These are phyloP conservation scores for Passalora sequoiae DNA, from an alignment of 2,329 filamentous ascomycete genomes.

Conservation along the genomic window DNA sequence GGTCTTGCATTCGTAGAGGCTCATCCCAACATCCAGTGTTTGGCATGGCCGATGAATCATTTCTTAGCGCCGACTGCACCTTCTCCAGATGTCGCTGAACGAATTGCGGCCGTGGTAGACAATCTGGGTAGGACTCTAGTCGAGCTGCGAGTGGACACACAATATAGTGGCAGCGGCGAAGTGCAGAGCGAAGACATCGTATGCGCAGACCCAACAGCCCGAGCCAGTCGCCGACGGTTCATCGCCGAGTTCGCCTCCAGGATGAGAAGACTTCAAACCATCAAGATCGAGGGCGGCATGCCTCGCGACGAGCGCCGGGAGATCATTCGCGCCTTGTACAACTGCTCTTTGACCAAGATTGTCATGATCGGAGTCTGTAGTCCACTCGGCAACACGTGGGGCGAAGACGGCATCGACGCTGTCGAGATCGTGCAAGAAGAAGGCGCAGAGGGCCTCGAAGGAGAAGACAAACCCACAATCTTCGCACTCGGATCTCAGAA, in stretches of 20 bases:
- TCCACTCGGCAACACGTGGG: conserved; percentile 45
- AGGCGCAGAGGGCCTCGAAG: conserved; percentile 27
- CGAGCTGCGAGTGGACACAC: conserved; percentile 41
- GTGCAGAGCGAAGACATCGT: conserved; percentile 19
- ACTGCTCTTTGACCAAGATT: conserved; percentile 41
- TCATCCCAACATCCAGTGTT: conserved; percentile 40
- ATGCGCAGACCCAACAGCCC: conserved; percentile 1
- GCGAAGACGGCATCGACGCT: conserved; percentile 33
- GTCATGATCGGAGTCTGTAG: conserved; percentile 43
- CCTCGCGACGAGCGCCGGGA: conserved; percentile 46
- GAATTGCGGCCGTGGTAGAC: conserved; percentile 33
- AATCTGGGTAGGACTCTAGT: conserved; percentile 38
- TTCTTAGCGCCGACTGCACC: conserved; percentile 37
- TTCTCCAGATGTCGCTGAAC: conserved; percentile 23
- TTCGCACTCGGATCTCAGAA: conserved; percentile 21
- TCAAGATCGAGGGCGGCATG: conserved; percentile 47
- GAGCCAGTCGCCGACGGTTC: conserved; percentile 31
- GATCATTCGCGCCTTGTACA: conserved; percentile 39
- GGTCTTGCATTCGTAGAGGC: conserved; percentile 41
- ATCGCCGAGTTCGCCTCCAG: conserved; percentile 41
- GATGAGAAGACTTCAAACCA: conserved; percentile 39
- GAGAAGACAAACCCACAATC: conserved; percentile 30
- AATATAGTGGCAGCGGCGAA: conserved; percentile 25
- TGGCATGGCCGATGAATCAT: conserved; percentile 45
- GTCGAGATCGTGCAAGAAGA: conserved; percentile 12